Evolutionary conservation across 2,329 filamentous ascomycete species (phyloP).

Genomic region (Pseudovirgaria hyperparasitica): DNA sequence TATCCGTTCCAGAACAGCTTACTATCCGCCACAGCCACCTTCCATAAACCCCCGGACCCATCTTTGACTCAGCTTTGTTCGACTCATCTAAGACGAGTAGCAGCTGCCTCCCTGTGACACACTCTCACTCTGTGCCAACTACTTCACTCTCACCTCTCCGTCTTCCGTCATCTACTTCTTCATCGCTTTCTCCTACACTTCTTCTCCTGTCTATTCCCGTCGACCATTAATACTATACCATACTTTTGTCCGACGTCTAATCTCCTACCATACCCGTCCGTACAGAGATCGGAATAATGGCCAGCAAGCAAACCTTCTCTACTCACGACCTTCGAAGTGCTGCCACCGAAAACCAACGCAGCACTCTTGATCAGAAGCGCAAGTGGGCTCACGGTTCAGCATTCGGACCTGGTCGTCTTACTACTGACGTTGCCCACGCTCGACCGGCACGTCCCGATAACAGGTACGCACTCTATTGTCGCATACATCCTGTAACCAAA

Average conservation of each 20-base stretch:
- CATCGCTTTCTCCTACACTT: conserved; percentile 4
- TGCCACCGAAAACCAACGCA: conserved; percentile 39
- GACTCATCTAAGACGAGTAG: too few species aligned
- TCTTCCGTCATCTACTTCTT: conserved; percentile 1
- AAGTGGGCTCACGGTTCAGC: conserved; percentile 38
- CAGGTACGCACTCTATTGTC: too few species aligned
- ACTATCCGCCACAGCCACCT: too few species aligned
- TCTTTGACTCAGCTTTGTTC: too few species aligned
- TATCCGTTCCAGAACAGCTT: too few species aligned
- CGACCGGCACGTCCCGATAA: conserved; percentile 21
- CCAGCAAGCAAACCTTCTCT: conserved; percentile 32
- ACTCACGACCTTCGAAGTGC: conserved; percentile 41
- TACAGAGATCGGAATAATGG: too few species aligned
- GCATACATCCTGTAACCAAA: not conserved
- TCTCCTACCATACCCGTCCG: conserved; percentile 6
- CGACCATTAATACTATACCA: conserved; percentile 3
- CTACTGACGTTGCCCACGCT: too few species aligned
- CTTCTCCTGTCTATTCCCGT: conserved; percentile 10
- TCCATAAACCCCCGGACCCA: too few species aligned
- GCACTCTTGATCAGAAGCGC: conserved; percentile 34
- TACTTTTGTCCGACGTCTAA: conserved; percentile 7
- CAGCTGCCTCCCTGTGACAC: too few species aligned
- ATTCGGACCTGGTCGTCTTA: conserved; percentile 21
- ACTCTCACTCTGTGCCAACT: conserved; percentile 4
- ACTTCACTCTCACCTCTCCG: conserved; percentile 2